A percentile compares a stretch with the other conserved stretches of the same genome.
Evolutionary conservation across 768 basidiomycete genomes (phyloP).

Genomic region (Pleurotus tuber-regium): DNA sequence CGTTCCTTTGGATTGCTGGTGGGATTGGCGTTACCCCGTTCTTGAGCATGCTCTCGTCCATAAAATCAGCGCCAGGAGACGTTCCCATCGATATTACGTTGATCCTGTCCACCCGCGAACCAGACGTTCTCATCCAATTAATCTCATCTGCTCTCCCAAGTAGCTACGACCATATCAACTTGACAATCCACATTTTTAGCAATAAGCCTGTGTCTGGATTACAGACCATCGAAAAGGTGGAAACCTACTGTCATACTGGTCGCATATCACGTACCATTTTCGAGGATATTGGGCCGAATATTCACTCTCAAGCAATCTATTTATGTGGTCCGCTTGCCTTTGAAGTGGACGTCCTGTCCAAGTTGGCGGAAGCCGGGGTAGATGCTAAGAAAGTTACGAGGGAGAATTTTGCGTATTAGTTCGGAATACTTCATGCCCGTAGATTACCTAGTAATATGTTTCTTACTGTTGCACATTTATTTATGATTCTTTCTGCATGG

Average conservation of each 20-base stretch:
- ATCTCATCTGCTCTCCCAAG: slow-evolving; percentile 27
- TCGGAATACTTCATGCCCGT: too few relatives aligned
- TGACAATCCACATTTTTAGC: slow-evolving; percentile 43
- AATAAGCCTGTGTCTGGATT: slow-evolving; percentile 6
- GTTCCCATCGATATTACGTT: slow-evolving; percentile 40
- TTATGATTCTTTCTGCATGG: too few relatives aligned
- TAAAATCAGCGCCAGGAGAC: slow-evolving; percentile 15
- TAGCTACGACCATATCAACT: slow-evolving; percentile 15
- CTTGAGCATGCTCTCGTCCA: slow-evolving; percentile 44
- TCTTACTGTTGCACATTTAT: too few relatives aligned
- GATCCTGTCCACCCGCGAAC: slow-evolving; percentile 51
- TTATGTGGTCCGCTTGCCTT: slow-evolving; percentile 51
- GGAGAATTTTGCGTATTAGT: slow-evolving; percentile 46
- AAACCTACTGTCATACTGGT: slow-evolving; percentile 17
- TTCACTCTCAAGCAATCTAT: slow-evolving; percentile 31
- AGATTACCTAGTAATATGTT: too few relatives aligned
- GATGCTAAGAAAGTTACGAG: slow-evolving; percentile 27
- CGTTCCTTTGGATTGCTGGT: slow-evolving; percentile 58
- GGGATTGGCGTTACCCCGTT: slow-evolving; percentile 68
- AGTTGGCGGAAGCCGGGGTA: slow-evolving; percentile 33
- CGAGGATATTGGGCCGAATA: slow-evolving; percentile 13
- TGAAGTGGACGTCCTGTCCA: slow-evolving; percentile 34
- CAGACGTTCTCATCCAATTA: slow-evolving; percentile 46
- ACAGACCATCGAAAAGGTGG: slow-evolving; percentile 11
- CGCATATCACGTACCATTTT: slow-evolving; percentile 22